Evolutionary conservation across 495 filamentous ascomycete genomes (phyloP), one percentile per base, ranked within the genome.

Genomic region (Penicillium malachiteum): DNA sequence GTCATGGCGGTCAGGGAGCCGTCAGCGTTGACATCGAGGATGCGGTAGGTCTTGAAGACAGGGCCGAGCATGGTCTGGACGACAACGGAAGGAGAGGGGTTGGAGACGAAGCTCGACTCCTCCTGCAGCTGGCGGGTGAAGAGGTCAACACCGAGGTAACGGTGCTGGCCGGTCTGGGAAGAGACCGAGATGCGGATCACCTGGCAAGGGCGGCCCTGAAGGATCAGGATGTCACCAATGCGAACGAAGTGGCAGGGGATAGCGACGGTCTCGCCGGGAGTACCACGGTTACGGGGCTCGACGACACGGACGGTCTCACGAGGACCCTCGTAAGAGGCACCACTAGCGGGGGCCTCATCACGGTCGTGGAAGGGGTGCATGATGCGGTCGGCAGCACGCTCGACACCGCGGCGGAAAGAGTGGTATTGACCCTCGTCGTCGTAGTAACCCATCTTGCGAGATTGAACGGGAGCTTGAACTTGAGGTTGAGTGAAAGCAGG

Each of bases 41-140:
- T 92, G 73, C 94, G 91, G 87, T 98, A 98, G 81, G 96, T 96
- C 89, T 97, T 97, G 91, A 96, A 97, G 81, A 98, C 89, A 41
- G 94, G 94, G 66, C 94, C 94, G 54, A 96, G 90, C 90, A 98
- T 97, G 79, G 93, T 97, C 87, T 98, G 94, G 68, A 98, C 92
- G 42, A 97, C 86, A 52, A 98, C 94, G 55, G 89, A 95, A 63
- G 94, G 93, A 48, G 88, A 88, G 51, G 94, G 94, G 85, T 96
- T 95, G 76, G 90, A 91, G 78, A 98, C 84, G 79, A 97, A 97
- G 72, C 87, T 92, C 47, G 92, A 96, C 87, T 98, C 94, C 79
- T 98, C 94, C 75, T 97, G 92, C 51, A 98, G 87, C 79, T 97
- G 90, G 84, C 96, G 93, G 83, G 92, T 96, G 90, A 98, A 98